phyloP scores from a whole-genome alignment of 306 rosid species.

The Betula pendula region DNA sequence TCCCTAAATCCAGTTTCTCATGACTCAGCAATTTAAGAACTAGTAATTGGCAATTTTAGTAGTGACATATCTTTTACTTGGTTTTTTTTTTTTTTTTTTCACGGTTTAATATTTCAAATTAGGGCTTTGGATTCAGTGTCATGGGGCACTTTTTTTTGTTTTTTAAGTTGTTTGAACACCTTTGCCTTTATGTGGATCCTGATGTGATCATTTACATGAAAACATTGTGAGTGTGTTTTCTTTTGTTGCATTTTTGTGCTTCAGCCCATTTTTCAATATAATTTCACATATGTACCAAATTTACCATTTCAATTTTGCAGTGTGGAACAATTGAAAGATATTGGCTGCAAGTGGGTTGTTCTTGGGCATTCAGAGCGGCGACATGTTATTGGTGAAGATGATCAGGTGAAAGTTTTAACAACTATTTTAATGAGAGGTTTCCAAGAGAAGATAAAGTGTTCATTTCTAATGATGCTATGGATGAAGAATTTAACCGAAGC shows the following conservation, averaged over 20 bases:
- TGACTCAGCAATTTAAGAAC: background rate
- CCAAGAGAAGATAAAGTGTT: slow-evolving; percentile 12
- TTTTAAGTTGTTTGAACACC: background rate
- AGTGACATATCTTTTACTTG: background rate
- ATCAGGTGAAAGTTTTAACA: slow-evolving; percentile 63
- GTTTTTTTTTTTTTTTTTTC: background rate
- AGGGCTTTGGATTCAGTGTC: background rate
- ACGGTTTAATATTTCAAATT: background rate
- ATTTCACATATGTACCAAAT: slow-evolving; percentile 5
- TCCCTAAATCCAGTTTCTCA: background rate
- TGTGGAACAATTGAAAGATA: slow-evolving; percentile 90
- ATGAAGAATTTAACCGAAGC: slow-evolving; percentile 30
- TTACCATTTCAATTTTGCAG: slow-evolving; percentile 42
- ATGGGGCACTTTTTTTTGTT: background rate
- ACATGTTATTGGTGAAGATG: slow-evolving; percentile 90
- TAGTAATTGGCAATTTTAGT: background rate
- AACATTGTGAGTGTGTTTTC: background rate
- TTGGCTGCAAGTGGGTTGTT: slow-evolving; percentile 92
- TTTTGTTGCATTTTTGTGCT: background rate
- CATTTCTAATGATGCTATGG: slow-evolving; percentile 18
- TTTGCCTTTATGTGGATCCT: slow-evolving; percentile 5
- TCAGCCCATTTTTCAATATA: background rate
- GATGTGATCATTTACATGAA: background rate
- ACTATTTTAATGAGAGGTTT: slow-evolving; percentile 16
- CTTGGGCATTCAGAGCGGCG: slow-evolving; percentile 99